phyloP scores from a whole-genome alignment of 2,329 filamentous ascomycete genomes.

The Penicillium nordicum region DNA sequence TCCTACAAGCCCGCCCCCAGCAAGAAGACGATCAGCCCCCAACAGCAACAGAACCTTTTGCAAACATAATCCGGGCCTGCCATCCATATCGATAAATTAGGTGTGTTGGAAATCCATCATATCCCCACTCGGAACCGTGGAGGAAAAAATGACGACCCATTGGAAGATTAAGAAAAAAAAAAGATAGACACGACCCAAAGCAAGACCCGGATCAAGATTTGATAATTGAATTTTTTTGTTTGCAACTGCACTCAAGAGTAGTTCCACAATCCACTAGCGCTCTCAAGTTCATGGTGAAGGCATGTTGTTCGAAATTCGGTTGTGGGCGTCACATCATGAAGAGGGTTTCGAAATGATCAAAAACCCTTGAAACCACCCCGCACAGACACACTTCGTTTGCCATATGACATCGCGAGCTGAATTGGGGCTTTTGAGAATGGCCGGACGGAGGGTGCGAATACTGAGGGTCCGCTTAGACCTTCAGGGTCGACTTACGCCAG shows the following conservation, averaged over 20 bases:
- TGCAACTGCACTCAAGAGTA: conserved; percentile 20
- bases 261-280: conserved; percentile 24
- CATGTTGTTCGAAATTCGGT: conserved; percentile 12
- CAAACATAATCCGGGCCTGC: conserved; percentile 7
- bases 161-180: conserved; percentile 2
- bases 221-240: conserved; percentile 11
- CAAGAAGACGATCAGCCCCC: conserved; percentile 9
- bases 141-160: conserved; percentile 1
- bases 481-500: conserved; percentile 99
- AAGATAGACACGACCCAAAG: background rate
- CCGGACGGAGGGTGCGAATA: conserved; percentile 42
- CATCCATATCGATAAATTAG: background rate
- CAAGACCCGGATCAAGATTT: conserved; percentile 11
- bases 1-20: conserved; percentile 10
- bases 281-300: conserved; percentile 15
- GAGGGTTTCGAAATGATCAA: conserved; percentile 23
- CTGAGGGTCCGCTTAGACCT: conserved; percentile 68
- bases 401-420: conserved; percentile 26
- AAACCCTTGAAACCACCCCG: conserved; percentile 18
- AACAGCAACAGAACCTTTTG: conserved; percentile 1
- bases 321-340: conserved; percentile 19
- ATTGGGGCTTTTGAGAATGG: conserved; percentile 27
- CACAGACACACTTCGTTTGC: conserved; percentile 19
- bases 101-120: background rate
- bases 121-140: conserved; percentile 8